phyloP scores from a whole-genome alignment of 2,329 filamentous ascomycete species.

The Claviceps monticola region DNA sequence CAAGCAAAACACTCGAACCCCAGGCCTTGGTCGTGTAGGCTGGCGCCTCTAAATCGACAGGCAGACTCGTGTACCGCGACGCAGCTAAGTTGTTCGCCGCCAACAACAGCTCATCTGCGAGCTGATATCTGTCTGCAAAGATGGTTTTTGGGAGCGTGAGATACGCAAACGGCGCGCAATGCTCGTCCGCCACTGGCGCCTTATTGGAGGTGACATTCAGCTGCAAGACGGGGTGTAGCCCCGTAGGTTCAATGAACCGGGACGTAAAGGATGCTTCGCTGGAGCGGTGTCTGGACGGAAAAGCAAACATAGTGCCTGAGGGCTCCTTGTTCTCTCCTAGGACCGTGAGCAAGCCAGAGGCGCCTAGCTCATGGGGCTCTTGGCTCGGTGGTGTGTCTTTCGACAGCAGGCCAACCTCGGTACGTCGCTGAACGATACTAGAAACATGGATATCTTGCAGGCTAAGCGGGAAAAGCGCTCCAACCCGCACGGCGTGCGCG shows the following conservation, averaged over 20 bases:
- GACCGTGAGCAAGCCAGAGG: conserved; percentile 67
- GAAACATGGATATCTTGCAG: conserved; percentile 26
- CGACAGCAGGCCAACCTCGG: conserved; percentile 71
- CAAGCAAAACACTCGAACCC: conserved; percentile 67
- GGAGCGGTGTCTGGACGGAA: conserved; percentile 63
- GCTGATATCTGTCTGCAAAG: conserved; percentile 81
- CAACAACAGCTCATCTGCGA: conserved; percentile 63
- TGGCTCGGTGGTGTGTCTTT: conserved; percentile 43
- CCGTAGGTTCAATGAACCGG: conserved; percentile 55
- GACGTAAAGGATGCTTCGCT: conserved; percentile 43
- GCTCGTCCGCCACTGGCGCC: conserved; percentile 36
- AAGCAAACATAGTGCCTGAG: conserved; percentile 68
- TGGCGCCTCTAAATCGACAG: conserved; percentile 82
- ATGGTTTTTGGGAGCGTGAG: conserved; percentile 68
- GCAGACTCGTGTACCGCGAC: conserved; percentile 55
- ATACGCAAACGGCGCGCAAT: conserved; percentile 65
- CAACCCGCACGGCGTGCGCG: conserved; percentile 50
- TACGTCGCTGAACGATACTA: conserved; percentile 33
- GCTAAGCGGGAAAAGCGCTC: conserved; percentile 46
- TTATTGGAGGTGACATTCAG: conserved; percentile 44
- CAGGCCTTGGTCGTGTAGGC: conserved; percentile 63
- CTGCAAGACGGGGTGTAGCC: conserved; percentile 70
- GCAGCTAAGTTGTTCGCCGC: conserved; percentile 62
- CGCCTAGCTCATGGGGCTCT: conserved; percentile 59
- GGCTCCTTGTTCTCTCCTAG: conserved; percentile 61